These are phyloP conservation scores for Funneliformis caledonium DNA, from an alignment of 371 early-diverging fungal species.

Conservation along the genomic window DNA sequence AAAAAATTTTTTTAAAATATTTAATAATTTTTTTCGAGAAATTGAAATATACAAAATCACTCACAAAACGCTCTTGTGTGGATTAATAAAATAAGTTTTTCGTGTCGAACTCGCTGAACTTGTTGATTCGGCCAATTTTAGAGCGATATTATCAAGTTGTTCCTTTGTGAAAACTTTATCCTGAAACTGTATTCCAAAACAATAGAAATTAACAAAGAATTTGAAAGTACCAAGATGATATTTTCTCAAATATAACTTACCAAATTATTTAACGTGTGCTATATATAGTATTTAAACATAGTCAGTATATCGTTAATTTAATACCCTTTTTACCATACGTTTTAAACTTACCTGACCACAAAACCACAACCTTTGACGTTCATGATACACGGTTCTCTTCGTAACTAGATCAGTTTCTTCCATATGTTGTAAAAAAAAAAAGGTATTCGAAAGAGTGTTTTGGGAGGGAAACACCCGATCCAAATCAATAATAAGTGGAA, in stretches of 20 bases:
- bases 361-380: conserved; percentile 38
- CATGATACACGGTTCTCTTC: conserved; percentile 30
- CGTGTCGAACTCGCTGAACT: not conserved
- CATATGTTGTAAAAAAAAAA: not conserved
- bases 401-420: not conserved
- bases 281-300: not conserved
- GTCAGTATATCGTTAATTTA: not conserved
- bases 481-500: no score
- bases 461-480: no score
- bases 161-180: conserved; percentile 13
- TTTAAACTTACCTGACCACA: conserved; percentile 39
- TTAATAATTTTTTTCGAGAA: no score
- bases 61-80: conserved; percentile 37
- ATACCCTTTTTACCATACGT: no score
- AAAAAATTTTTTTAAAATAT: no score
- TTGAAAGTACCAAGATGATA: not conserved
- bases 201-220: not conserved
- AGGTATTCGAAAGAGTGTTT: no score
- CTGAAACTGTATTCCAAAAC: conserved; percentile 34
- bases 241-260: conserved; percentile 1
- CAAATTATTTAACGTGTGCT: conserved; percentile 39
- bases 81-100: conserved; percentile 13
- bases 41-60: not conserved
- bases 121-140: conserved; percentile 5
- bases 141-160: conserved; percentile 30